These are phyloP conservation scores for Cladosporium cucumerinum DNA, from an alignment of 2,329 filamentous ascomycete genomes.

Conservation along the genomic window DNA sequence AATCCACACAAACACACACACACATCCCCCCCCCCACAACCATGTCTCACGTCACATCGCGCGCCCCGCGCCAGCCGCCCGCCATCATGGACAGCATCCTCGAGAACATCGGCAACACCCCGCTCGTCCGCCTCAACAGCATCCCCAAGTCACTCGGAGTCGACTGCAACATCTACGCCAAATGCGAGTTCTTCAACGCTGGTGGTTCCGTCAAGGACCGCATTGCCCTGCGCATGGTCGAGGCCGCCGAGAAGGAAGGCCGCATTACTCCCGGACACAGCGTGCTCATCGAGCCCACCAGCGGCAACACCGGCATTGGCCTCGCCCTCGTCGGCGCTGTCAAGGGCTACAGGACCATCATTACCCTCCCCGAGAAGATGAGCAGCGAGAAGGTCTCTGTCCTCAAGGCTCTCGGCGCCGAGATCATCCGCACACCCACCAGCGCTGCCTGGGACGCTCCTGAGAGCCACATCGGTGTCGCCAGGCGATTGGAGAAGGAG, in stretches of 20 bases:
- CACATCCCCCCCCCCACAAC: slow-evolving; percentile 9
- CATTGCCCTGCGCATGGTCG: slow-evolving; percentile 96
- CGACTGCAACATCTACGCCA: slow-evolving; percentile 56
- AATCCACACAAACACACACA: background rate
- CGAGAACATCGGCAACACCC: slow-evolving; percentile 91
- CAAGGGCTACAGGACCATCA: slow-evolving; percentile 98
- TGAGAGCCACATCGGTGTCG: slow-evolving; percentile 96
- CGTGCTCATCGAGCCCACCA: slow-evolving; percentile 88
- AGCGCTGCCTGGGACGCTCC: slow-evolving; percentile 92
- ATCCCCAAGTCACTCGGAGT: slow-evolving; percentile 88
- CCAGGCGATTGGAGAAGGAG: slow-evolving; percentile 84
- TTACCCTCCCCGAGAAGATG: slow-evolving; percentile 99
- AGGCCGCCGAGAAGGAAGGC: slow-evolving; percentile 85
- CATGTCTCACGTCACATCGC: slow-evolving; percentile 39
- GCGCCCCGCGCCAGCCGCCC: slow-evolving; percentile 50
- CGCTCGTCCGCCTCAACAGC: slow-evolving; percentile 90
- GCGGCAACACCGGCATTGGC: slow-evolving; percentile 96
- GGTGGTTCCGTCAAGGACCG: slow-evolving; percentile 85
- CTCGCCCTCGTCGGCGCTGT: slow-evolving; percentile 90
- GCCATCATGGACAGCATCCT: slow-evolving; percentile 65
- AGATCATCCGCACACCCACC: slow-evolving; percentile 95
- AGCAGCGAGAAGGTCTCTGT: slow-evolving; percentile 97
- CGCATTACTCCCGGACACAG: slow-evolving; percentile 97
- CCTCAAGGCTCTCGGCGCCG: slow-evolving; percentile 86
- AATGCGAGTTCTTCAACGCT: slow-evolving; percentile 51